Percentiles rank a stretch among this genome's conserved stretches.
Evolutionary conservation across 1,284 basidiomycete species (phyloP).

Genomic region (Cryptococcus sp.): DNA sequence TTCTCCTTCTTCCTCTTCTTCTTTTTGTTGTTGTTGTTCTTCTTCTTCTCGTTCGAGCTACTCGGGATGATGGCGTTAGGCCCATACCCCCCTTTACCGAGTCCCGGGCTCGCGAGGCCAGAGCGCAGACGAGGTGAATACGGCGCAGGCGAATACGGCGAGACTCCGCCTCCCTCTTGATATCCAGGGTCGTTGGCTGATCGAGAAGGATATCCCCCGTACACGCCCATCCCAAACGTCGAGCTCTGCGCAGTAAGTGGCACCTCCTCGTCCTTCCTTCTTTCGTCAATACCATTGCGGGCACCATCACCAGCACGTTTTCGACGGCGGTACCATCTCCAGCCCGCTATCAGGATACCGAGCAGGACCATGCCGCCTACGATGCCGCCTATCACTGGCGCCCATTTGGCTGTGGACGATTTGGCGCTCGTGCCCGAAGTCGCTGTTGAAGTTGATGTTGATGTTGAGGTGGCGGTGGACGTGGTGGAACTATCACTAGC

Average conservation of each 20-base stretch:
- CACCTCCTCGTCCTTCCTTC: too few species aligned
- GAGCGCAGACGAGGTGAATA: too few species aligned
- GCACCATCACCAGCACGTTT: background rate
- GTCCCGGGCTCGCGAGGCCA: background rate
- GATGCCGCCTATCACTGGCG: constrained; percentile 27
- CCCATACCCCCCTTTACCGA: background rate
- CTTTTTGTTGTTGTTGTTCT: background rate
- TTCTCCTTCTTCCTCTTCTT: constrained; percentile 9
- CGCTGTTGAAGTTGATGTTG: constrained; percentile 3
- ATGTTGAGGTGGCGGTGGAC: background rate
- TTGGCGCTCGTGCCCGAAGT: background rate
- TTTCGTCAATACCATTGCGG: background rate
- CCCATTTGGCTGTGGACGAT: constrained; percentile 8
- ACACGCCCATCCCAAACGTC: too few species aligned
- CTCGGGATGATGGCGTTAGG: background rate
- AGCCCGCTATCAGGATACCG: constrained; percentile 15
- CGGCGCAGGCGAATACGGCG: too few species aligned
- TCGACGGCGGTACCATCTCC: constrained; percentile 8
- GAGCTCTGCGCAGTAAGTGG: too few species aligned
- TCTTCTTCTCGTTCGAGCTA: background rate
- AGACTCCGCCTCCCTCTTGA: too few species aligned
- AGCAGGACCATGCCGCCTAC: constrained; percentile 22
- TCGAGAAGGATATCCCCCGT: too few species aligned
- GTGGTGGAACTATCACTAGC: background rate
- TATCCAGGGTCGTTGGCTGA: too few species aligned